Conservation (phyloP, 345 rosid genomes). For the Zanthoxylum bungeanum region DNA sequence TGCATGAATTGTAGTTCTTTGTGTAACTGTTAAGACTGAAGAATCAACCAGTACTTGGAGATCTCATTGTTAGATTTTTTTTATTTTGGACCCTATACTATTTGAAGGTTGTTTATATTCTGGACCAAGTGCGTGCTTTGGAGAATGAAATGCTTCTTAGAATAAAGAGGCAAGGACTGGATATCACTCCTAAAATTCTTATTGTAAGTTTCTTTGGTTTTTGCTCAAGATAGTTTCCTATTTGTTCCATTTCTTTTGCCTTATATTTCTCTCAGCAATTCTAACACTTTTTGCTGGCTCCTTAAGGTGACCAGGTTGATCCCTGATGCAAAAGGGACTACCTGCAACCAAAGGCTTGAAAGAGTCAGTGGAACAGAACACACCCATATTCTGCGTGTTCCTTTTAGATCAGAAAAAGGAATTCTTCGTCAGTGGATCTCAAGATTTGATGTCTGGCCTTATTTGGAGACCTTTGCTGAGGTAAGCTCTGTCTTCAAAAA, state of each 20-base stretch:
- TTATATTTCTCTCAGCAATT: background rate
- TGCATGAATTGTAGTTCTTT: background rate
- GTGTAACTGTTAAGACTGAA: background rate
- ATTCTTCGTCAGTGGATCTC: slow-evolving; percentile 93
- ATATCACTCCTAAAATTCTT: slow-evolving; percentile 77
- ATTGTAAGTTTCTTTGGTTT: slow-evolving; percentile 48
- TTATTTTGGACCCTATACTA: background rate
- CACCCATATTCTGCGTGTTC: slow-evolving; percentile 79
- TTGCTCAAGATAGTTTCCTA: background rate
- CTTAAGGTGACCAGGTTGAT: slow-evolving; percentile 84
- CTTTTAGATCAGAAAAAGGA: slow-evolving; percentile 88
- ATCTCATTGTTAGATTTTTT: background rate
- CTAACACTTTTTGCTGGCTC: slow-evolving; percentile 13
- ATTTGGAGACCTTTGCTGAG: slow-evolving; percentile 84
- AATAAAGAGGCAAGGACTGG: slow-evolving; percentile 85
- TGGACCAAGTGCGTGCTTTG: slow-evolving; percentile 97
- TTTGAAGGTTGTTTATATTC: slow-evolving; percentile 85
- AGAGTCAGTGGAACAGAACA: slow-evolving; percentile 92
- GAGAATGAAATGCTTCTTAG: slow-evolving; percentile 89
- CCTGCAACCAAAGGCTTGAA: slow-evolving; percentile 89
- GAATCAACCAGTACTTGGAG: background rate
- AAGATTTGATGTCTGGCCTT: slow-evolving; percentile 99
- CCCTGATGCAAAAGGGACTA: slow-evolving; percentile 93
- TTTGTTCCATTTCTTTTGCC: background rate
- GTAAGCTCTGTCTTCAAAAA: slow-evolving; percentile 31